These are phyloP conservation scores for Drechslerella dactyloides DNA, from an alignment of 2,329 filamentous ascomycete genomes.

Conservation along the genomic window DNA sequence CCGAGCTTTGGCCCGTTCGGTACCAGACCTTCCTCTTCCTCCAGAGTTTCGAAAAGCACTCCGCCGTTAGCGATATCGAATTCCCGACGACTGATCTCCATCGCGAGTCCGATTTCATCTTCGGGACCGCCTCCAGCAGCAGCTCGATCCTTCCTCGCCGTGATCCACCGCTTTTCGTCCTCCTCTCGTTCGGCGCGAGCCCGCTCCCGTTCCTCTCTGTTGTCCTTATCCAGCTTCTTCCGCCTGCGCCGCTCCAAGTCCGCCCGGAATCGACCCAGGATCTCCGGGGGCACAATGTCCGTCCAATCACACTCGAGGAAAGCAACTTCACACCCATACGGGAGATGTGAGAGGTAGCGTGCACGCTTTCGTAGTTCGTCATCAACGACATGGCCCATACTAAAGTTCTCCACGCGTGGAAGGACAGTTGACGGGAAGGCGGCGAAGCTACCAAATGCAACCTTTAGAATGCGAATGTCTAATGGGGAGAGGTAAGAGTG, in stretches of 20 bases:
- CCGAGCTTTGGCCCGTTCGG: constrained; percentile 60
- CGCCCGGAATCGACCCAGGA: constrained; percentile 74
- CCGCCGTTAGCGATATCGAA: constrained; percentile 63
- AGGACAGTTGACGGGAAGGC: constrained; percentile 84
- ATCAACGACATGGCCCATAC: constrained; percentile 84
- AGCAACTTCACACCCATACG: constrained; percentile 85
- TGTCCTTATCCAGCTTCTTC: constrained; percentile 80
- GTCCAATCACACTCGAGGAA: constrained; percentile 96
- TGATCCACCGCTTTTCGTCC: constrained; percentile 71
- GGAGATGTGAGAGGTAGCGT: constrained; percentile 86
- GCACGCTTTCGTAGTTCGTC: constrained; percentile 81
- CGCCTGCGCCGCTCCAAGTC: constrained; percentile 80
- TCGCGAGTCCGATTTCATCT: constrained; percentile 50
- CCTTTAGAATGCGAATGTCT: constrained; percentile 89
- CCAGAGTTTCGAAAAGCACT: constrained; percentile 59
- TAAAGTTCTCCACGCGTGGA: constrained; percentile 86
- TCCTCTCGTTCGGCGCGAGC: constrained; percentile 81
- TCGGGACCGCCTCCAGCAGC: constrained; percentile 2
- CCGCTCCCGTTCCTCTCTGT: constrained; percentile 83
- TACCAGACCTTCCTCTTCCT: constrained; percentile 14
- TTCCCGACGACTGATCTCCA: constrained; percentile 57
- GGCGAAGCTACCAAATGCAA: constrained; percentile 82
- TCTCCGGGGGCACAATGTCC: constrained; percentile 77
- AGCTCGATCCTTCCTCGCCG: constrained; percentile 67
- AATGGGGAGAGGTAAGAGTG: constrained; percentile 89